Base-by-base conservation (phyloP, 2,329 filamentous ascomycete species). In the Graphilbum ipis-grandicollis region DNA sequence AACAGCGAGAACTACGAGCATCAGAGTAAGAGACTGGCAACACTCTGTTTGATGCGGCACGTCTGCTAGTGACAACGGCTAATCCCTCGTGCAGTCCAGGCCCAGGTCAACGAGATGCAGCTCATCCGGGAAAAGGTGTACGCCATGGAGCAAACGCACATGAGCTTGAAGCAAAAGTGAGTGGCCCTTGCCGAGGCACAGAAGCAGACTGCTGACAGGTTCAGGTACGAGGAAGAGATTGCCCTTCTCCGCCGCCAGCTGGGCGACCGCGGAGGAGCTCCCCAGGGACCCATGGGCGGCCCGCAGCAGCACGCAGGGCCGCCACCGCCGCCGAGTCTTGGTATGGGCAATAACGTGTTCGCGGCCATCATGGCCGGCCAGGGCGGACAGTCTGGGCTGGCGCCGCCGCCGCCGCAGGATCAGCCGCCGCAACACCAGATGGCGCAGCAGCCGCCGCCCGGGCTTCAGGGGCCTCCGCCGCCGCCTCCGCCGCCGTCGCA, bases 311-410 rank as follows among this genome's bases (percentile, higher is more conserved):
- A 90, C 45, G 72, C 72, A 41, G 83, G 79, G 31, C 79, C 84
- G 39, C 76, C 81, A 34, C 83, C 90, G 58, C 88, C 90, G 26
- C 86, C 83, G 30, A 80, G 83, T 35, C 81, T 96, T 47, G 83
- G 85, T 21, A 81, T 92, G 51, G 86, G 88, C 19, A 88, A 80
- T 54, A 90, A 92, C 51, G 68, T 96, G 30, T 96, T 98, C 53
- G 85, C 84, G 47, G 85, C 84, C 39, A 93, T 96, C 53, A 96
- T 98, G 83, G 75, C 86, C 39, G 88, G 88, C 45, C 75, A 76
- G 56, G 75, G 71, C 43, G 81, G 78, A 49, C 84, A 88, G 60
- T 80, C 78, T 49, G 84, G 81, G 42, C 80, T 84, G 44, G 83
- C 82, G 42, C 76, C 93, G 47, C 85, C 85, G 45, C 80, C 80